Conservation (phyloP, 202 grass and related monocot species). For the Carex arenaria region DNA sequence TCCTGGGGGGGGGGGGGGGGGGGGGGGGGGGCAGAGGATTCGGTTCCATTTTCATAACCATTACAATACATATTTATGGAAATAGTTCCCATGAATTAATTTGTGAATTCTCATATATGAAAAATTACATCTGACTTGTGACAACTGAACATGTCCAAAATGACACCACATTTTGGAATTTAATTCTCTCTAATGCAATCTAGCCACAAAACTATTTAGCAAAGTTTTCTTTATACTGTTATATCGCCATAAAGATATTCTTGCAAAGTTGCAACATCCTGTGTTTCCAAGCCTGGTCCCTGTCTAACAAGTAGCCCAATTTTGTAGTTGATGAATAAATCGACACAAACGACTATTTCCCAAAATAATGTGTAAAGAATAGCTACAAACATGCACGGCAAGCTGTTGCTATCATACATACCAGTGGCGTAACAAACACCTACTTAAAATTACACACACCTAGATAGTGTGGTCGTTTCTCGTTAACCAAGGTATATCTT, state of each 20-base stretch:
- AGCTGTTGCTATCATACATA: constrained; percentile 5
- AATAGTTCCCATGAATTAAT: too few relatives aligned
- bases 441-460: constrained; percentile 34
- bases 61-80: too few relatives aligned
- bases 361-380: not conserved
- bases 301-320: not conserved
- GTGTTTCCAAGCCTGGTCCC: not conserved
- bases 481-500: constrained; percentile 41
- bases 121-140: too few relatives aligned
- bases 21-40: too few relatives aligned
- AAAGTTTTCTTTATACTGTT: not conserved
- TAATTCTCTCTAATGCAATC: not conserved
- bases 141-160: too few relatives aligned
- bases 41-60: too few relatives aligned
- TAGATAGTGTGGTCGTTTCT: constrained; percentile 44
- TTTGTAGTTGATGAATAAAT: not conserved
- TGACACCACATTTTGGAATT: not conserved
- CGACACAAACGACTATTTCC: not conserved
- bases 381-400: constrained; percentile 5
- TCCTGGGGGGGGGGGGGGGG: too few relatives aligned
- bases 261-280: not conserved
- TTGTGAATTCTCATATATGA: too few relatives aligned
- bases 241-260: not conserved
- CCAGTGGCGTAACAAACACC: not conserved
- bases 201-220: not conserved